Evolutionary conservation across 495 filamentous ascomycete species (phyloP).

Genomic region (Xylaria acuta): DNA sequence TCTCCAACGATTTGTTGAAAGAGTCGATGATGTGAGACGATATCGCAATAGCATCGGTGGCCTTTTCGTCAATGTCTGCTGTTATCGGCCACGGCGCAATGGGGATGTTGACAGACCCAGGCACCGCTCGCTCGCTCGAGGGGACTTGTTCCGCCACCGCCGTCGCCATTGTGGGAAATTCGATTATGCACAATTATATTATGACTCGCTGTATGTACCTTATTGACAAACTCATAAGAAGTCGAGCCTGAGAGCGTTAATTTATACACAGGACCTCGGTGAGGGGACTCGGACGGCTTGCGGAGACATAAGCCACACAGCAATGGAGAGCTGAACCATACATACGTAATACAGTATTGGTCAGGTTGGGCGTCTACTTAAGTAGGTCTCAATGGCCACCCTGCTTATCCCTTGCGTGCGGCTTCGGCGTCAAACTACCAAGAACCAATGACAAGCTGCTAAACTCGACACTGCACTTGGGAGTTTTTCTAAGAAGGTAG

Average conservation of each 20-base stretch:
- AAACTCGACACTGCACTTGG: background rate
- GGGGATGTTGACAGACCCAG: constrained; percentile 63
- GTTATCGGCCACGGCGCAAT: constrained; percentile 50
- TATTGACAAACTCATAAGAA: background rate
- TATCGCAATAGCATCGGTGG: constrained; percentile 54
- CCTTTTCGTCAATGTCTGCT: constrained; percentile 29
- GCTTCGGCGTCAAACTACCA: background rate
- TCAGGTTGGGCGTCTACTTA: no score
- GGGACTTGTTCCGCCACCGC: constrained; percentile 25
- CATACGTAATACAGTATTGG: no score
- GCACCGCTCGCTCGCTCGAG: constrained; percentile 64
- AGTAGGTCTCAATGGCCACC: no score
- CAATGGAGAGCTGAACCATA: background rate
- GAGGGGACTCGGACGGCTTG: background rate
- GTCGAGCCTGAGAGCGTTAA: background rate
- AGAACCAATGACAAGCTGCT: background rate
- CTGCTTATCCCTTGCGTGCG: background rate
- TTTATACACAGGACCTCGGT: background rate
- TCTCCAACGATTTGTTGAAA: constrained; percentile 56
- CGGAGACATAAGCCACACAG: background rate
- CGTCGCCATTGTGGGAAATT: constrained; percentile 8
- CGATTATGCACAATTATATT: background rate
- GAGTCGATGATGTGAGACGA: constrained; percentile 50
- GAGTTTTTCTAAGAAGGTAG: background rate
- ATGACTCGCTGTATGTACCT: background rate